phyloP scores from a whole-genome alignment of 495 filamentous ascomycete species.

The Hypoxylon fragiforme region DNA sequence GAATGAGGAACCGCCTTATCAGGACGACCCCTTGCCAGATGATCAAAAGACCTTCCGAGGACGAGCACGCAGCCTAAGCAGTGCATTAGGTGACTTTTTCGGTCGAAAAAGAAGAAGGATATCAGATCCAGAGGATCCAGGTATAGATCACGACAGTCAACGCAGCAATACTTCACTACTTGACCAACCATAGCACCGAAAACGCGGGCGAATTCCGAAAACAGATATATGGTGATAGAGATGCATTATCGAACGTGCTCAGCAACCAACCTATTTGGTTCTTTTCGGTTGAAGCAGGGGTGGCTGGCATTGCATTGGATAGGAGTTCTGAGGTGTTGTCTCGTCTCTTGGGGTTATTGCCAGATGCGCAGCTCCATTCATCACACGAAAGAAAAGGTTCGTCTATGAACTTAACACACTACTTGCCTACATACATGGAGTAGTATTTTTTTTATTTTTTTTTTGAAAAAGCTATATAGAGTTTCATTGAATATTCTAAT shows the following conservation, averaged over 20 bases:
- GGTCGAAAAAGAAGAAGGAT: constrained; percentile 31
- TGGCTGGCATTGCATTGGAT: constrained; percentile 29
- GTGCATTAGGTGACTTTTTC: constrained; percentile 53
- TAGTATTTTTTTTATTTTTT: too few relatives aligned
- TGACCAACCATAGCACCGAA: constrained; percentile 6
- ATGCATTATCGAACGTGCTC: constrained; percentile 1
- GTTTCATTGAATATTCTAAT: constrained; percentile 27
- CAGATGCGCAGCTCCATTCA: constrained; percentile 17
- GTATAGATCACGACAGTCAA: constrained; percentile 10
- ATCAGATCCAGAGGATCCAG: constrained; percentile 31
- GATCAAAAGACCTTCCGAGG: constrained; percentile 31
- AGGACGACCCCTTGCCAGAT: constrained; percentile 20
- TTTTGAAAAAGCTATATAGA: constrained; percentile 15
- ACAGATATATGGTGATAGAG: neutral
- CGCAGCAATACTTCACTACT: constrained; percentile 3
- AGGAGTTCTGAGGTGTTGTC: constrained; percentile 28
- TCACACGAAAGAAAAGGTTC: too few relatives aligned
- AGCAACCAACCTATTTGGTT: constrained; percentile 3
- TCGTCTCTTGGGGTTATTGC: constrained; percentile 12
- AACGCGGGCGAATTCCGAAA: neutral
- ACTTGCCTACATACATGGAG: too few relatives aligned
- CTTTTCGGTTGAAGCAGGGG: too few relatives aligned
- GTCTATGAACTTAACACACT: too few relatives aligned
- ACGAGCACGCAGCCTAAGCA: constrained; percentile 54
- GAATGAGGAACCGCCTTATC: constrained; percentile 18